A percentile compares a stretch with the other conserved stretches of the same genome.
These are phyloP conservation scores for Mycena leptocephala DNA, from an alignment of 768 basidiomycete species.

Conservation along the genomic window DNA sequence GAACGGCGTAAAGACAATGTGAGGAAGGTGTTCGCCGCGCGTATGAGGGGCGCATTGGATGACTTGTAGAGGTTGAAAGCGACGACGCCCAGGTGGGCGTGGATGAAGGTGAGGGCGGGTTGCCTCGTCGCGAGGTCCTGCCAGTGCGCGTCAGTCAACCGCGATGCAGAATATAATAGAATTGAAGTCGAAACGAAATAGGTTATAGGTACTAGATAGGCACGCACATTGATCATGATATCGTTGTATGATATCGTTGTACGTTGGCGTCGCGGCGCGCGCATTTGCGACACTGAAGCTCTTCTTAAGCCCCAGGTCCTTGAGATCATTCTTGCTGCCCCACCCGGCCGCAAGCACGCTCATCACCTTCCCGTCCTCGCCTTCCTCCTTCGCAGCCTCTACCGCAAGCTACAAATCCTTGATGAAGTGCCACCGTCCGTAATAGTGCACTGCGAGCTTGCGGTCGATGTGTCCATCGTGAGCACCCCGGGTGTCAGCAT, in stretches of 20 bases:
- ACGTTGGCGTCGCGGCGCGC: constrained; percentile 30
- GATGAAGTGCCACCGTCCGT: constrained; percentile 11
- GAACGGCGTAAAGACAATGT: not conserved
- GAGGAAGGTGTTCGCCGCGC: not conserved
- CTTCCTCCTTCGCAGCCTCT: not conserved
- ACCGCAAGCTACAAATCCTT: not conserved
- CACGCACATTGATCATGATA: constrained; percentile 47
- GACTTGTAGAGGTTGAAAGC: not conserved
- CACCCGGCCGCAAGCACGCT: constrained; percentile 41
- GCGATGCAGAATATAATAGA: not conserved
- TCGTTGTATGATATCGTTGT: no score
- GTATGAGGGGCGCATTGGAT: not conserved
- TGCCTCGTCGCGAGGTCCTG: constrained; percentile 41
- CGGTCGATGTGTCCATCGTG: no score
- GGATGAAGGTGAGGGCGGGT: constrained; percentile 50
- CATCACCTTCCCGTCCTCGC: not conserved
- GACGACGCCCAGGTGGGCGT: constrained; percentile 47
- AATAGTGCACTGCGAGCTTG: constrained; percentile 36
- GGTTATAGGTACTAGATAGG: not conserved
- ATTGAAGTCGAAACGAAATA: no score
- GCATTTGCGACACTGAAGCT: not conserved
- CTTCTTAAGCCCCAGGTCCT: not conserved
- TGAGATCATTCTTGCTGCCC: not conserved
- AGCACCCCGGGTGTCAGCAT: constrained; percentile 46
- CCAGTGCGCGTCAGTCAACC: no score